A percentile compares a stretch with the other conserved stretches of the same genome.
These are phyloP conservation scores for Agrocybe chaxingu DNA, from an alignment of 768 basidiomycete genomes.

Conservation along the genomic window DNA sequence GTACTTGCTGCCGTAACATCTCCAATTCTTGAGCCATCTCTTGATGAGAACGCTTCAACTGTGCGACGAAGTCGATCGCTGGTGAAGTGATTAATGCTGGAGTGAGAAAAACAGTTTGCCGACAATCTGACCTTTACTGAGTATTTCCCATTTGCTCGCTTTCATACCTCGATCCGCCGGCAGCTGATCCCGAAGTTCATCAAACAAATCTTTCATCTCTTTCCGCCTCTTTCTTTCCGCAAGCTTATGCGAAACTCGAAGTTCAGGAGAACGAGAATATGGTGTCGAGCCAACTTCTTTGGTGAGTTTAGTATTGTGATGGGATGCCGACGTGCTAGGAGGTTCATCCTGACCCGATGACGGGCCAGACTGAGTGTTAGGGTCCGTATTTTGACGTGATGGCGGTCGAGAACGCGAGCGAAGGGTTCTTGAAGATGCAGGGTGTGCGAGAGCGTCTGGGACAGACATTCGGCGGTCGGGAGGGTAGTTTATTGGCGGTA, in stretches of 20 bases:
- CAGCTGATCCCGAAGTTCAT: conserved; percentile 89
- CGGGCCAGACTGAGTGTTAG: conserved; percentile 30
- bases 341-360: conserved; percentile 17
- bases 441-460: conserved; percentile 51
- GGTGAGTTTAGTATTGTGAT: background rate
- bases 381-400: conserved; percentile 52
- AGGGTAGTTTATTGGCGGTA: conserved; percentile 55
- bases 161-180: conserved; percentile 94
- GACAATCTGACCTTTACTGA: conserved; percentile 75
- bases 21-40: conserved; percentile 81
- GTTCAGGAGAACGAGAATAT: conserved; percentile 93
- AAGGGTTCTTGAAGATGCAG: conserved; percentile 44
- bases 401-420: conserved; percentile 72
- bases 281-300: conserved; percentile 66
- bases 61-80: conserved; percentile 88
- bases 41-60: conserved; percentile 73
- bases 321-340: no score
- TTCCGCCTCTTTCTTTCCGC: conserved; percentile 96
- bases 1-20: conserved; percentile 73
- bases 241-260: conserved; percentile 93
- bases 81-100: conserved; percentile 4
- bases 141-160: conserved; percentile 98
- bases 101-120: conserved; percentile 7
- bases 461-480: conserved; percentile 78
- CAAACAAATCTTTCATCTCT: conserved; percentile 99